These are phyloP conservation scores for Aquilaria sinensis DNA, from an alignment of 345 rosid genomes.

Conservation along the genomic window DNA sequence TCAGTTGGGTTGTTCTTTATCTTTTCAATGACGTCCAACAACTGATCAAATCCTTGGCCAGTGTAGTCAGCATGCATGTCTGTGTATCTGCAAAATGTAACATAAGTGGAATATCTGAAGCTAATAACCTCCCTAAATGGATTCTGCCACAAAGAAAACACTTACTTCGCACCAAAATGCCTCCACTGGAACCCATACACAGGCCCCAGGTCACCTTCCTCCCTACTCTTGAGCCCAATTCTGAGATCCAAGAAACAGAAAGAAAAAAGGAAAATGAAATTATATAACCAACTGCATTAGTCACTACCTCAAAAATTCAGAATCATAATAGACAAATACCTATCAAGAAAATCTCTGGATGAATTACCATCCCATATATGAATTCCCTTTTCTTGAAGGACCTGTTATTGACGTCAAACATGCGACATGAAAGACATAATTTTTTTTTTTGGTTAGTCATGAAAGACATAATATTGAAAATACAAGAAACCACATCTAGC, in stretches of 20 bases:
- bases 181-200: constrained; percentile 99
- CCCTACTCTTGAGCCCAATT: constrained; percentile 71
- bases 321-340: constrained; percentile 25
- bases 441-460: too few relatives aligned
- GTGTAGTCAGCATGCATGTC: constrained; percentile 95
- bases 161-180: constrained; percentile 94
- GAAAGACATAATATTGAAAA: too few relatives aligned
- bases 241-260: constrained; percentile 33
- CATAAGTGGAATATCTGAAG: neutral
- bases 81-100: constrained; percentile 52
- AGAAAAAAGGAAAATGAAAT: neutral
- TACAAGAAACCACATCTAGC: too few relatives aligned
- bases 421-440: neutral
- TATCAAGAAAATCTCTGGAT: constrained; percentile 83
- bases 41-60: constrained; percentile 95
- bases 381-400: constrained; percentile 88
- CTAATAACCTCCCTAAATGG: constrained; percentile 4
- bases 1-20: constrained; percentile 91
- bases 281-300: neutral
- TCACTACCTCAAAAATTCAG: constrained; percentile 1
- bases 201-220: constrained; percentile 96
- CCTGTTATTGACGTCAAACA: constrained; percentile 33
- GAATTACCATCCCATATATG: constrained; percentile 98
- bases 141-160: constrained; percentile 10
- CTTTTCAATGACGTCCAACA: constrained; percentile 80